Base-by-base conservation (phyloP, 1,284 basidiomycete species). In the Cystobasidiaceae sp. region DNA sequence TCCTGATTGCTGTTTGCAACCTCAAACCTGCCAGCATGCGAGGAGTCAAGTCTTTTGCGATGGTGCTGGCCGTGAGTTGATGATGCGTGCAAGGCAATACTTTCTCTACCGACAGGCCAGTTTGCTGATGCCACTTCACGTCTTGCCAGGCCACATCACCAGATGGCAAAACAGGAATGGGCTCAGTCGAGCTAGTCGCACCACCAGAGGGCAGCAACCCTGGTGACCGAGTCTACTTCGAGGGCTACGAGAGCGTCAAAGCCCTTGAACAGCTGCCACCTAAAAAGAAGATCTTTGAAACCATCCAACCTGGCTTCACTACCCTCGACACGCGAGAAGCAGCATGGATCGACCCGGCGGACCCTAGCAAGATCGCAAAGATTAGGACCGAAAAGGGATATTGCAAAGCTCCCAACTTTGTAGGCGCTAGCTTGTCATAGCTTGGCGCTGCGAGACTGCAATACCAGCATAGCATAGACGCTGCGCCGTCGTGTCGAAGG, bases 271-370 rank as follows among this genome's bases (percentile, higher is more conserved):
- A 56, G 30, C 34, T 58, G 2, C 57, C 55, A 78, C 93, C 93
- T 11, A 97, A 97, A 80, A 96, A 94, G 81, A 97, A 97, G 80
- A 88, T 96, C 32, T 97, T 94, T 72, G 93, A 97, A 80, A 87
- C 90, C 0, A 84, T 97, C 55, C 93, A 52, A 27, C 44, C 48
- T 84, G 89, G 87, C 19, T 94, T 97, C 76, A 91, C 82, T 45
- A 96, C 93, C 2, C 81, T 96, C 17, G 87, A 92, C 67, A 84
- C 83, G 19, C 83, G 80, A 71, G 93, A 94, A 74, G 92, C 91
- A 27, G 90, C 89, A 19, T 97, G 93, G 93, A 79, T 93, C 61
- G 86, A 94, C 77, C 87, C 91, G 11, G 79, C 77, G 56, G 91
- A 89, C n/a, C 58, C 52, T 13, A 87, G 88, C 76, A 83, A 79